Evolutionary conservation across 352 stramenopile genomes (phyloP).

Genomic region (Phytopythium kandeliae): DNA sequence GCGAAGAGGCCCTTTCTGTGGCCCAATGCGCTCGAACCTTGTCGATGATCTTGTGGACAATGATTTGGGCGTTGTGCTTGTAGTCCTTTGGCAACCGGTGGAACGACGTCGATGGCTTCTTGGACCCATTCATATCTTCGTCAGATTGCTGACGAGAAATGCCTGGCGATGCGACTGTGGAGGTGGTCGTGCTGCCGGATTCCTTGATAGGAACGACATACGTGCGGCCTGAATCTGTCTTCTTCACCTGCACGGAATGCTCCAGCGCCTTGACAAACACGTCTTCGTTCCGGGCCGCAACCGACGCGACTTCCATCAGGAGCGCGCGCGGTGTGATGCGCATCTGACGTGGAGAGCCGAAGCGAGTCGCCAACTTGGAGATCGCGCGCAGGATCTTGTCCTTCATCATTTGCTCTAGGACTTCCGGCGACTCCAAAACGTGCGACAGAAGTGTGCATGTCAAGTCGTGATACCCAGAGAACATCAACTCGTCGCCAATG

Average conservation of each 20-base stretch:
- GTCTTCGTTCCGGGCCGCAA: conserved; percentile 68
- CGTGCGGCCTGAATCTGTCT: conserved; percentile 69
- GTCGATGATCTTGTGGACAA: conserved; percentile 58
- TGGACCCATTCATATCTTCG: conserved; percentile 16
- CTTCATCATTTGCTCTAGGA: conserved; percentile 84
- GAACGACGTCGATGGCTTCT: conserved; percentile 11
- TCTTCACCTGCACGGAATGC: conserved; percentile 67
- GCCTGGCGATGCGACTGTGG: neutral
- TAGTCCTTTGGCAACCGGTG: conserved; percentile 63
- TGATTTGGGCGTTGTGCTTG: conserved; percentile 52
- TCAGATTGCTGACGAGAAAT: conserved; percentile 10
- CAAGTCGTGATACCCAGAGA: conserved; percentile 69
- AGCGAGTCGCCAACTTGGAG: conserved; percentile 64
- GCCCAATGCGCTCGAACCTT: conserved; percentile 55
- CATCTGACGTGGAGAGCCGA: conserved; percentile 68
- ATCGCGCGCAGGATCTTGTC: conserved; percentile 78
- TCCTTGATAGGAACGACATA: conserved; percentile 59
- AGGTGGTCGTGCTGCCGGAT: conserved; percentile 7
- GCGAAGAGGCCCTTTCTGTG: conserved; percentile 24
- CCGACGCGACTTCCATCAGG: conserved; percentile 69
- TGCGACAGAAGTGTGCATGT: conserved; percentile 66
- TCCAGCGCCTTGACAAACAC: conserved; percentile 71
- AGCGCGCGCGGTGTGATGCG: conserved; percentile 75
- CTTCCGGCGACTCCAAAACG: conserved; percentile 72
- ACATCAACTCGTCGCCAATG: conserved; percentile 36